Percentiles rank a stretch among this genome's conserved stretches.
These are phyloP conservation scores for Magnolia officinalis DNA, from an alignment of 164 flowering plant species.

Conservation along the genomic window DNA sequence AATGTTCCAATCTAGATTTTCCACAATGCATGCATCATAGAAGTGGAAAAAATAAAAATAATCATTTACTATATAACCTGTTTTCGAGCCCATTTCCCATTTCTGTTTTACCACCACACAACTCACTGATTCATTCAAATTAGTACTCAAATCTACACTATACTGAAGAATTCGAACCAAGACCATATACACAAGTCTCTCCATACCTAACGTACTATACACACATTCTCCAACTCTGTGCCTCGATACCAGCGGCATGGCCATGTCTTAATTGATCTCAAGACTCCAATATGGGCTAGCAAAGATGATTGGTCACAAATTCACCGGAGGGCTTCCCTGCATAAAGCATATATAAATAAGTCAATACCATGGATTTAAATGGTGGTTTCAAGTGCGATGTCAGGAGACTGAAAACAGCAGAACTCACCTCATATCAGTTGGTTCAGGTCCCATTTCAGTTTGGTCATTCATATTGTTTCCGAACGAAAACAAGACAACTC, in stretches of 20 bases:
- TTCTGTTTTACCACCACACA: no score
- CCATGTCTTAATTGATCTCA: background rate
- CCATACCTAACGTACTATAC: background rate
- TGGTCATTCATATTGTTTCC: background rate
- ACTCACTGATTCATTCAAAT: no score
- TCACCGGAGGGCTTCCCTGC: conserved; percentile 28
- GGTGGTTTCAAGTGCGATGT: background rate
- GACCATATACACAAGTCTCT: background rate
- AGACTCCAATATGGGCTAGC: background rate
- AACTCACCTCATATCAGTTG: background rate
- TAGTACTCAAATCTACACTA: background rate
- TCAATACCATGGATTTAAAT: background rate
- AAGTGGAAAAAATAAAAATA: no score
- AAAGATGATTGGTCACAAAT: conserved; percentile 9
- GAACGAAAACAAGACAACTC: background rate
- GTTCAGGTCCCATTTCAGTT: background rate
- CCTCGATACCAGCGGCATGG: background rate
- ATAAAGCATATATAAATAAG: background rate
- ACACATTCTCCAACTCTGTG: background rate
- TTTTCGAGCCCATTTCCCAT: no score
- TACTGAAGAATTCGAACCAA: background rate
- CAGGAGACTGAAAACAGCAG: background rate
- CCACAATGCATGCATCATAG: no score
- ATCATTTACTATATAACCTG: no score
- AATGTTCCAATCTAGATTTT: no score